Evolutionary conservation across 345 rosid genomes (phyloP), one percentile per base, ranked within the genome.

Genomic region (Noccaea bulbosa): DNA sequence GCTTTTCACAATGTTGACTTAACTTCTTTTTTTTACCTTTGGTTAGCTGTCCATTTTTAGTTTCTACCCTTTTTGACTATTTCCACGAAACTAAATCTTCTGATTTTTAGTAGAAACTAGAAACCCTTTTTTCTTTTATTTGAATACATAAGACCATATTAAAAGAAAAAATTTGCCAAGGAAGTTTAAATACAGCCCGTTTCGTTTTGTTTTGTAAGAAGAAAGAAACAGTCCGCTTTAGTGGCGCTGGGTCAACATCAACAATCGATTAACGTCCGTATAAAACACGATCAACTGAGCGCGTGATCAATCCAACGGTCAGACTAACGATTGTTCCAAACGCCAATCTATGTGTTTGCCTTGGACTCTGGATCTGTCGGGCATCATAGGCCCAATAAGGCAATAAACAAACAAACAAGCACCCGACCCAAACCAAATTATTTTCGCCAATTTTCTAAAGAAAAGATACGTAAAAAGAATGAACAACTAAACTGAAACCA

Each of bases 211-310:
- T 24, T 24, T 5, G 1, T 34, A 14, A 15, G 11, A 6, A 3
- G 33, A 44, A 68, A 68, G 53, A 34, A 56, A 20, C 55, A 69
- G 57, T 57, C 65, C 4, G 14, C 4, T 57, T 57, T 24, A 57
- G 73, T 69, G 73, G 57, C 73, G 38, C 34, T 47, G 57, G 47
- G 57, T 58, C 73, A 69, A 56, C 56, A 69, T 56, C 65, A 47
- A 45, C 65, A 22, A 69, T 46, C 39, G 46, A 67, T 50, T 24
- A 51, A 52, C 50, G 7, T 27, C 27, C 39, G 61, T 14, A 30
- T 41, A 45, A 61, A 62, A 41, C 7, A 7, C n/a, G 8, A 56
- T 56, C 12, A 37, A 62, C 5, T 11, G 3, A 62, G 43, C 30
- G 53, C 53, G 53, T 62, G 67, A 48, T 7, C 14, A 17, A 43